A percentile compares a stretch with the other conserved stretches of the same genome.
Evolutionary conservation across 2,329 filamentous ascomycete genomes (phyloP).

Genomic region (Colletotrichum tofieldiae): DNA sequence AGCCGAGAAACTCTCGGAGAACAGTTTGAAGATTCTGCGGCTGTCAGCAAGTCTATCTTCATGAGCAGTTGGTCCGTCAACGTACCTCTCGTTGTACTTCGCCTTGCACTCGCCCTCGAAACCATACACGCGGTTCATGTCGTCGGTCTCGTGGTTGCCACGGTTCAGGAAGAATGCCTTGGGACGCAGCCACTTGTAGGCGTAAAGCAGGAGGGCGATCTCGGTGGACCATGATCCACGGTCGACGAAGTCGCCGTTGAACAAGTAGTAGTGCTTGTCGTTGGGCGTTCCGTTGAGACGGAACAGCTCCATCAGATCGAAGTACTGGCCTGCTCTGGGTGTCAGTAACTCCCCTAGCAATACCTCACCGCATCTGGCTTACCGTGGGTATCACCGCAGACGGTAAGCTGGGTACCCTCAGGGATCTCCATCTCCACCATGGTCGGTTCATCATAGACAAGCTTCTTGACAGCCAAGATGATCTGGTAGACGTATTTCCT

Average conservation of each 20-base stretch:
- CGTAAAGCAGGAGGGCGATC: constrained; percentile 92
- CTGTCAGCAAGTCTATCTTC: constrained; percentile 37
- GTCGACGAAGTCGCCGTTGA: constrained; percentile 99
- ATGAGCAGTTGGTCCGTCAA: neutral
- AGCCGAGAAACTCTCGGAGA: constrained; percentile 98
- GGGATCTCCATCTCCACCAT: constrained; percentile 95
- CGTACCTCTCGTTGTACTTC: constrained; percentile 90
- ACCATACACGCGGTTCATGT: constrained; percentile 99
- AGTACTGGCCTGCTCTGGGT: constrained; percentile 84
- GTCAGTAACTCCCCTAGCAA: constrained; percentile 45
- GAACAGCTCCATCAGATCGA: constrained; percentile 97
- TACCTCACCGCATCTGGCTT: constrained; percentile 47
- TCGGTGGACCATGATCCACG: constrained; percentile 98
- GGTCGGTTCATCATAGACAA: constrained; percentile 93
- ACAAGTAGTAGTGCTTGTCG: constrained; percentile 93
- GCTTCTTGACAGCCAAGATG: constrained; percentile 87
- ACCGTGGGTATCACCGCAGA: constrained; percentile 98
- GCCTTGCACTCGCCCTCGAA: constrained; percentile 99
- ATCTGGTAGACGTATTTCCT: constrained; percentile 99
- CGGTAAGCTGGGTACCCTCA: constrained; percentile 84
- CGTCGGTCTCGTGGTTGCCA: constrained; percentile 98
- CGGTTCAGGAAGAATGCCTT: constrained; percentile 94
- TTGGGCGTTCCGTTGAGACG: constrained; percentile 87
- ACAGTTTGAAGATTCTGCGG: constrained; percentile 88
- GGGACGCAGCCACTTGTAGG: constrained; percentile 96